phyloP scores from a whole-genome alignment of 2,329 filamentous ascomycete genomes.

The Neopestalotiopsis rosae region DNA sequence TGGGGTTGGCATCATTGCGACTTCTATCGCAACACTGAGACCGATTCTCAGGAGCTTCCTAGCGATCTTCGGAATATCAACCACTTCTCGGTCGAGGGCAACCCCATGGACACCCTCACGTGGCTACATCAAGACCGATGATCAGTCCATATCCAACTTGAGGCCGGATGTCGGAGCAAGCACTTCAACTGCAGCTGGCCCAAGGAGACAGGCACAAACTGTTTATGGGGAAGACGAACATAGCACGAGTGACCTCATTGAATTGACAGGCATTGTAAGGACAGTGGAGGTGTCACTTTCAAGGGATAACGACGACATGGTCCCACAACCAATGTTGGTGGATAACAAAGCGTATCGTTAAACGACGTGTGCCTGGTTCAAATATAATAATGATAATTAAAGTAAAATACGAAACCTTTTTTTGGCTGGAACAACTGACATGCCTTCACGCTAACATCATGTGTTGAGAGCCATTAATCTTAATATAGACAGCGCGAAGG shows the following conservation, averaged over 20 bases:
- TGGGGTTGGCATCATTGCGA: slow-evolving; percentile 10
- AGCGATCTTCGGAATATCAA: not conserved
- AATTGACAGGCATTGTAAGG: slow-evolving; percentile 6
- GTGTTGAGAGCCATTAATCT: too few species aligned
- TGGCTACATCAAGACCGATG: slow-evolving; percentile 14
- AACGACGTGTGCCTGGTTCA: not conserved
- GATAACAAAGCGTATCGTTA: not conserved
- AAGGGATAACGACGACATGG: not conserved
- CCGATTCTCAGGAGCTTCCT: not conserved
- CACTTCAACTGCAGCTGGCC: slow-evolving; percentile 4
- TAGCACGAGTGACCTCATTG: not conserved
- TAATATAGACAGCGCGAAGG: too few species aligned
- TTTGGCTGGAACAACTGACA: too few species aligned
- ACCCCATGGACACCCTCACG: slow-evolving; percentile 4
- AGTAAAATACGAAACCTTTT: too few species aligned
- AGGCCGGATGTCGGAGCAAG: slow-evolving; percentile 1
- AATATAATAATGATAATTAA: not conserved
- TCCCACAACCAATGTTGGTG: not conserved
- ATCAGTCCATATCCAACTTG: slow-evolving; percentile 4
- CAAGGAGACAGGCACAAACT: not conserved
- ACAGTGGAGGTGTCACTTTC: slow-evolving; percentile 13
- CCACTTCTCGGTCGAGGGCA: not conserved
- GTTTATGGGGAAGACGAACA: not conserved
- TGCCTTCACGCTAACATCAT: too few species aligned
- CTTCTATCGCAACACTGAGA: slow-evolving; percentile 11